Percentiles rank a stretch among this genome's conserved stretches.
Conservation (phyloP, 352 stramenopile genomes). For the Peronosclerospora sorghi region DNA sequence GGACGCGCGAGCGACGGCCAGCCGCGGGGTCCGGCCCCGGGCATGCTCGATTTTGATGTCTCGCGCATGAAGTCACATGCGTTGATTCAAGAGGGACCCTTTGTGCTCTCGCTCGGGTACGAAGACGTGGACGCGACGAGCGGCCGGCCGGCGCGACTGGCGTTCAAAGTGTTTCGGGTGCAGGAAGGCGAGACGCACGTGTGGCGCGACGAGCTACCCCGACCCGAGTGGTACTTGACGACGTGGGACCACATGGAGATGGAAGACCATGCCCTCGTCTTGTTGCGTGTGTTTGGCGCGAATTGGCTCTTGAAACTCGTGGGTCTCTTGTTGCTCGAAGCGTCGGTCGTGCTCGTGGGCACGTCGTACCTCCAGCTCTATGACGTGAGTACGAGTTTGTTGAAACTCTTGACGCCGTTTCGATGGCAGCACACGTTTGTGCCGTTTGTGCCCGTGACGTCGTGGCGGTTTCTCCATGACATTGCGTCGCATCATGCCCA, state of each 20-base stretch:
- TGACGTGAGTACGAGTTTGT: constrained; percentile 52
- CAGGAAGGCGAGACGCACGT: constrained; percentile 35
- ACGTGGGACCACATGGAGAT: constrained; percentile 47
- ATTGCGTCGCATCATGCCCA: constrained; percentile 43
- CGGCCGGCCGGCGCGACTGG: constrained; percentile 18
- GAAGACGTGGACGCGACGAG: constrained; percentile 22
- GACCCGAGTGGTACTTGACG: constrained; percentile 63
- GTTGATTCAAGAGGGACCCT: constrained; percentile 51
- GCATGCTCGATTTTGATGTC: constrained; percentile 69
- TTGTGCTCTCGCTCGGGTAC: constrained; percentile 64
- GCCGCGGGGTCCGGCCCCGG: constrained; percentile 17
- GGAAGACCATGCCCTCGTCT: constrained; percentile 28
- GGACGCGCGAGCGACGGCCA: constrained; percentile 17
- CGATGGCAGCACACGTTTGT: constrained; percentile 70
- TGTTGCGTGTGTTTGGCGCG: constrained; percentile 47
- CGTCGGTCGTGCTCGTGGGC: constrained; percentile 59
- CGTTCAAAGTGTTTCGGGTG: constrained; percentile 60
- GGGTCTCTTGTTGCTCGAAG: constrained; percentile 58
- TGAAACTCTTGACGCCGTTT: constrained; percentile 72
- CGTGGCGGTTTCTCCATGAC: constrained; percentile 62
- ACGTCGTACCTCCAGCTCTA: constrained; percentile 67
- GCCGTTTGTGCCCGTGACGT: constrained; percentile 62
- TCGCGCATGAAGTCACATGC: constrained; percentile 66
- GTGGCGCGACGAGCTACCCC: constrained; percentile 59
- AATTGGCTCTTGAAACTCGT: constrained; percentile 68